Evolutionary conservation across 2,329 filamentous ascomycete genomes (phyloP).

Genomic region (Peltaster fructicola): DNA sequence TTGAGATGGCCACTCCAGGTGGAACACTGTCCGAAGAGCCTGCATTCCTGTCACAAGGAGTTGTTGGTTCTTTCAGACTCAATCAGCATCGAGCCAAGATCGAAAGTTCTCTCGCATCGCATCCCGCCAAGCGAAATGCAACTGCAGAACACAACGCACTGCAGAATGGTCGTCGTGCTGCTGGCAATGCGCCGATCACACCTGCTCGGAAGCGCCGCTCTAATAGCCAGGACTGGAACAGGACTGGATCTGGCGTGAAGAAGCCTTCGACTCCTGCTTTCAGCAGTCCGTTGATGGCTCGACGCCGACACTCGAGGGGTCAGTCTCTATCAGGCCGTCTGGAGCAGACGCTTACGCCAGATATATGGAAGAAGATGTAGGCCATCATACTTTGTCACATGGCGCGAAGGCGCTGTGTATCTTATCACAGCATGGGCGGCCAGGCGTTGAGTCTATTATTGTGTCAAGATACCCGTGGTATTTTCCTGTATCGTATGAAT

Average conservation of each 20-base stretch:
- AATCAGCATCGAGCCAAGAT: slow-evolving; percentile 34
- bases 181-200: slow-evolving; percentile 50
- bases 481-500: too few species aligned
- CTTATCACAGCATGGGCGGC: too few species aligned
- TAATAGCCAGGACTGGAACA: slow-evolving; percentile 11
- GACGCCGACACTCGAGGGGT: slow-evolving; percentile 9
- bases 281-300: slow-evolving; percentile 7
- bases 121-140: slow-evolving; percentile 44
- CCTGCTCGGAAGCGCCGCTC: slow-evolving; percentile 38
- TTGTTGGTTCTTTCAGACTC: slow-evolving; percentile 61
- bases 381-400: too few species aligned
- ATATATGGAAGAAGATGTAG: slow-evolving; percentile 2
- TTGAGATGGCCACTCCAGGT: too few species aligned
- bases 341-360: slow-evolving; percentile 4
- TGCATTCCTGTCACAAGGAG: slow-evolving; percentile 35
- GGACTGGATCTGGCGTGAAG: slow-evolving; percentile 13
- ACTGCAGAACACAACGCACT: slow-evolving; percentile 42
- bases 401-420: too few species aligned
- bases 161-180: slow-evolving; percentile 48
- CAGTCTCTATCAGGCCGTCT: slow-evolving; percentile 4
- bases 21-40: slow-evolving; percentile 3
- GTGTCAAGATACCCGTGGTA: too few species aligned
- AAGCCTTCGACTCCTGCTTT: slow-evolving; percentile 7
- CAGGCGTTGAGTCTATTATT: too few species aligned
- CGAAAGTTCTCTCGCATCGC: slow-evolving; percentile 38